Evolutionary conservation across 2,329 filamentous ascomycete genomes (phyloP).

Genomic region (Malbranchea cinnamomea): DNA sequence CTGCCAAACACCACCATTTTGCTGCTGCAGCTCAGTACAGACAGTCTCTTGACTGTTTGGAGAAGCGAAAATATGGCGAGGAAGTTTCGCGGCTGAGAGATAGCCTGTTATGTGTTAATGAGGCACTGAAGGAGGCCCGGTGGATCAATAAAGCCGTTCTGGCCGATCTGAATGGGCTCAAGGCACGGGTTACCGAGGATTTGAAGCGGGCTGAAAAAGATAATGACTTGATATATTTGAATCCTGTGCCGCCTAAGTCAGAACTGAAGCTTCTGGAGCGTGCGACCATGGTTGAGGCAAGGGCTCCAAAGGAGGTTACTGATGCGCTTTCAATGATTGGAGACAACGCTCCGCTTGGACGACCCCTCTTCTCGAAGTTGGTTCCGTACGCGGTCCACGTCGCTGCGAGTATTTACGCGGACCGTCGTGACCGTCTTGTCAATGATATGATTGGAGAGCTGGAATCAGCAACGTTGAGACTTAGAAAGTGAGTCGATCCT

Average conservation of each 20-base stretch:
- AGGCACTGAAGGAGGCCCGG: constrained; percentile 70
- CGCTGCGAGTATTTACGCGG: constrained; percentile 87
- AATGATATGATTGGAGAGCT: constrained; percentile 75
- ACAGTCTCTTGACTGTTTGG: constrained; percentile 76
- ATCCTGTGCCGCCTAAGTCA: constrained; percentile 70
- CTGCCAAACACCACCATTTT: constrained; percentile 94
- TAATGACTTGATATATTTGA: constrained; percentile 88
- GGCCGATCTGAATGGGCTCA: constrained; percentile 69
- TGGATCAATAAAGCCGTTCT: constrained; percentile 71
- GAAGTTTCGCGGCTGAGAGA: constrained; percentile 79
- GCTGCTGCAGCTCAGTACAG: constrained; percentile 88
- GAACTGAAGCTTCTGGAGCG: constrained; percentile 75
- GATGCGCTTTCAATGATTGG: constrained; percentile 69
- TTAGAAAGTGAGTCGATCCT: constrained; percentile 48
- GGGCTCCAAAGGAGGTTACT: constrained; percentile 66
- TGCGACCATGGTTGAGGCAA: constrained; percentile 72
- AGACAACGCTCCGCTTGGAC: constrained; percentile 65
- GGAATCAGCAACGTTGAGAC: constrained; percentile 61
- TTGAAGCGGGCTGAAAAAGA: constrained; percentile 87
- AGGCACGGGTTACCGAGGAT: constrained; percentile 69
- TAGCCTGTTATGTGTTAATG: constrained; percentile 65
- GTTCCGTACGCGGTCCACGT: constrained; percentile 94
- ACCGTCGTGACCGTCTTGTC: constrained; percentile 76
- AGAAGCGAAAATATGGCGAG: constrained; percentile 89
- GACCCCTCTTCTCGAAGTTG: constrained; percentile 73